Conservation (phyloP, 768 basidiomycete genomes). For the Neoboletus subvelutipes region DNA sequence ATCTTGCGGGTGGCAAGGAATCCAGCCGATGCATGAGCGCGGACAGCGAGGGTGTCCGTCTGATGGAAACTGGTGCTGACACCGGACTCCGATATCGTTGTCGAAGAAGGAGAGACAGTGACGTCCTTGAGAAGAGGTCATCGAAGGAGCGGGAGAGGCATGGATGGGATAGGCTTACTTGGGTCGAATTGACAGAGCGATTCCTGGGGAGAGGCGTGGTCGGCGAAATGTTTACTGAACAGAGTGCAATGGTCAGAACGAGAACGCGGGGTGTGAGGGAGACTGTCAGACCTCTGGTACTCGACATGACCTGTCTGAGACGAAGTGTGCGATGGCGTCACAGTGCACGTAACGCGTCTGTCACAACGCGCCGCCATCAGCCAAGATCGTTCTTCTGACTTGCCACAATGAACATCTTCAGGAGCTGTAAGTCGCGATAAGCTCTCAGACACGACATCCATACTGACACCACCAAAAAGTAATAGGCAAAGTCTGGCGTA, state of each 20-base stretch:
- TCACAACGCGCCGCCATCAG: slow-evolving; percentile 20
- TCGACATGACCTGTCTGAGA: slow-evolving; percentile 9
- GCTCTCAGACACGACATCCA: slow-evolving; percentile 3
- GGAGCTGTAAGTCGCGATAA: slow-evolving; percentile 56
- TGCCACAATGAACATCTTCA: slow-evolving; percentile 79
- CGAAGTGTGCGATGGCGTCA: slow-evolving; percentile 18
- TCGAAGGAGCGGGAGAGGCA: neutral
- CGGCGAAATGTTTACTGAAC: slow-evolving; percentile 3
- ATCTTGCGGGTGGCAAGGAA: slow-evolving; percentile 37
- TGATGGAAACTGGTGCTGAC: slow-evolving; percentile 23
- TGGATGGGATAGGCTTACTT: slow-evolving; percentile 12
- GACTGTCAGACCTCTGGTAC: slow-evolving; percentile 11
- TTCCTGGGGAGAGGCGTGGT: slow-evolving; percentile 15
- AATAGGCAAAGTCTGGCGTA: slow-evolving; percentile 93
- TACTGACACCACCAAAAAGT: slow-evolving; percentile 47
- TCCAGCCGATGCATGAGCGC: slow-evolving; percentile 17
- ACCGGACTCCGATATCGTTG: slow-evolving; percentile 32
- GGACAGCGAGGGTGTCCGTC: slow-evolving; percentile 19
- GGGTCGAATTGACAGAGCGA: slow-evolving; percentile 11
- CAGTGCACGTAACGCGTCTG: slow-evolving; percentile 26
- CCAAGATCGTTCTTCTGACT: slow-evolving; percentile 19
- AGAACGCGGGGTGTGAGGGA: neutral
- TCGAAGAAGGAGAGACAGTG: slow-evolving; percentile 29
- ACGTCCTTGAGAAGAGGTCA: slow-evolving; percentile 13
- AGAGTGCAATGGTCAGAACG: neutral